These are phyloP conservation scores for Stagonosporopsis rhizophila DNA, from an alignment of 2,329 filamentous ascomycete species.

Conservation along the genomic window DNA sequence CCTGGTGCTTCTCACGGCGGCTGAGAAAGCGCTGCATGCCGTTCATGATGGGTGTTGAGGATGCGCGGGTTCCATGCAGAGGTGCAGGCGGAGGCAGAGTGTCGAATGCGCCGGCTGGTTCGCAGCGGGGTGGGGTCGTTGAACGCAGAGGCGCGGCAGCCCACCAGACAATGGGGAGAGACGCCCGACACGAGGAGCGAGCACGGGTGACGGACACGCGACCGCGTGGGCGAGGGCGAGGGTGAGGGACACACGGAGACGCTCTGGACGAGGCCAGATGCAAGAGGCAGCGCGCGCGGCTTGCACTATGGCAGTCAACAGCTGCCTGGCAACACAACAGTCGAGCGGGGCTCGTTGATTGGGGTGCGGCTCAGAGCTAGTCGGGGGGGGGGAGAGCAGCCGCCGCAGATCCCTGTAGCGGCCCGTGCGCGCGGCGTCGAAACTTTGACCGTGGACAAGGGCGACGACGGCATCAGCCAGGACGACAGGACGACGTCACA, in stretches of 20 bases:
- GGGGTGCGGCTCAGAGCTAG: constrained; percentile 11
- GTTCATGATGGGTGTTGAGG: constrained; percentile 50
- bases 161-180: neutral
- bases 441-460: neutral
- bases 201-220: constrained; percentile 13
- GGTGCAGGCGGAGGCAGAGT: constrained; percentile 7
- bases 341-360: constrained; percentile 4
- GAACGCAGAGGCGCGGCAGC: neutral
- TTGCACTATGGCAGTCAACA: neutral
- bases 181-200: neutral
- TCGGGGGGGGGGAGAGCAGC: neutral
- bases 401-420: constrained; percentile 23
- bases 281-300: neutral
- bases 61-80: constrained; percentile 28
- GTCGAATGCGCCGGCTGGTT: constrained; percentile 10
- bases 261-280: neutral
- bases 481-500: constrained; percentile 21
- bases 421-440: constrained; percentile 9
- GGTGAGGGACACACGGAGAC: neutral
- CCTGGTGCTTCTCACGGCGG: constrained; percentile 66
- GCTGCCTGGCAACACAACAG: neutral
- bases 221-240: constrained; percentile 1
- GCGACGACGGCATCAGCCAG: constrained; percentile 6
- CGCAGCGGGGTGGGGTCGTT: neutral
- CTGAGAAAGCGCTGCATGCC: constrained; percentile 71